Conservation (phyloP, 2,329 filamentous ascomycete genomes). For the Trichoderma pleuroti region DNA sequence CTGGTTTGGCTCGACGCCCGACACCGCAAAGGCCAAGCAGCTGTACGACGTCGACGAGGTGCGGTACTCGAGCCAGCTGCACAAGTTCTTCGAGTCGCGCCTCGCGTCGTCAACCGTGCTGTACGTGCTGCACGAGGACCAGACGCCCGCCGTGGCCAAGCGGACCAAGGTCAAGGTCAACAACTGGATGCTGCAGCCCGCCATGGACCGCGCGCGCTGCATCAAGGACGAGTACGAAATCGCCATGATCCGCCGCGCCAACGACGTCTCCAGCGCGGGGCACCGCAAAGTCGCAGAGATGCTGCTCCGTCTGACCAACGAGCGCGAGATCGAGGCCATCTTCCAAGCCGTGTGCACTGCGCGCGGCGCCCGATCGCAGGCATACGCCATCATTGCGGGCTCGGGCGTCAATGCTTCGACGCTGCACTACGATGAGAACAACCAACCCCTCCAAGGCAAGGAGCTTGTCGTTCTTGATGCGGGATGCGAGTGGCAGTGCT, state of each 20-base stretch:
- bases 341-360: slow-evolving; percentile 72
- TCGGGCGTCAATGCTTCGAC: slow-evolving; percentile 78
- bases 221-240: slow-evolving; percentile 86
- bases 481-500: slow-evolving; percentile 78
- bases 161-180: slow-evolving; percentile 38
- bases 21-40: slow-evolving; percentile 56
- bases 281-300: slow-evolving; percentile 69
- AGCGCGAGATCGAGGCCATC: slow-evolving; percentile 77
- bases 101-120: slow-evolving; percentile 38
- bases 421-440: slow-evolving; percentile 81
- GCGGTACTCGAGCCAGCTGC: slow-evolving; percentile 55
- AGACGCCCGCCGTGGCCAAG: slow-evolving; percentile 30
- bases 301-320: slow-evolving; percentile 63
- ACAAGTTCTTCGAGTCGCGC: slow-evolving; percentile 40
- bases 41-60: slow-evolving; percentile 70
- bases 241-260: slow-evolving; percentile 74
- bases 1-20: slow-evolving; percentile 61
- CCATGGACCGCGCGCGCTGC: slow-evolving; percentile 77
- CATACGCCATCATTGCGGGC: slow-evolving; percentile 87
- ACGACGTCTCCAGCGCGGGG: slow-evolving; percentile 71
- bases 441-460: slow-evolving; percentile 64
- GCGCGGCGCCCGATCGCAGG: slow-evolving; percentile 69
- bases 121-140: slow-evolving; percentile 47
- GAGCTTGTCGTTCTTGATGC: slow-evolving; percentile 83
- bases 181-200: slow-evolving; percentile 54